These are phyloP conservation scores for Rhododendron vialii DNA, from an alignment of 148 eudicot species.

Conservation along the genomic window DNA sequence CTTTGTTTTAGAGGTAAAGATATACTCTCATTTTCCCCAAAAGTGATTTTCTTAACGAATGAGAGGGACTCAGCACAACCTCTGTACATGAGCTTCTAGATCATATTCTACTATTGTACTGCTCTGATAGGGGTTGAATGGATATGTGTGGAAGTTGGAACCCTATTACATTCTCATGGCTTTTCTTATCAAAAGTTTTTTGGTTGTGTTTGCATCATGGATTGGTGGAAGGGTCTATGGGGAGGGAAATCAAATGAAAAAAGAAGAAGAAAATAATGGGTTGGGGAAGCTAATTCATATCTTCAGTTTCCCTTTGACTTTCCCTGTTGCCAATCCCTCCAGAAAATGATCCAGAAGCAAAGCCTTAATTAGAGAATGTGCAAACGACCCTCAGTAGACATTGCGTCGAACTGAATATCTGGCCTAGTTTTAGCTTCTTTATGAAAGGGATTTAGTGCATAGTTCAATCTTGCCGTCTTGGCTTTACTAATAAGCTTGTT, in stretches of 20 bases:
- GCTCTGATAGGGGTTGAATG: constrained; percentile 74
- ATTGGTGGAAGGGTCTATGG: not conserved
- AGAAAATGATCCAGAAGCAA: not conserved
- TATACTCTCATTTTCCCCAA: not conserved
- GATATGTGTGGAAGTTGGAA: constrained; percentile 1
- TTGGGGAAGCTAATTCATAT: not conserved
- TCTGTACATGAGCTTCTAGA: not conserved
- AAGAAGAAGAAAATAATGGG: not conserved
- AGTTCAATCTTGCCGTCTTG: not conserved
- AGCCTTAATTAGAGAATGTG: not conserved
- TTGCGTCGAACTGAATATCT: not conserved
- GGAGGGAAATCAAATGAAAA: not conserved
- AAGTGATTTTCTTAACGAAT: not conserved
- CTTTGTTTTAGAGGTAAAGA: constrained; percentile 74
- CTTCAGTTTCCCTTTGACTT: not conserved
- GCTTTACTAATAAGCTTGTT: not conserved
- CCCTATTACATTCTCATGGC: not conserved
- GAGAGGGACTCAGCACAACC: constrained; percentile 38
- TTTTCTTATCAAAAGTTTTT: too few species aligned
- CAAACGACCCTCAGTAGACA: not conserved
- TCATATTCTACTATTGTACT: constrained; percentile 33
- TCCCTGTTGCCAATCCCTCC: not conserved
- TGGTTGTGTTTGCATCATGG: not conserved
- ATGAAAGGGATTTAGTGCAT: not conserved
- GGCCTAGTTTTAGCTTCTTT: not conserved